Evolutionary conservation across 257 asterid genomes (phyloP), one percentile per base, ranked within the genome.

Genomic region (Asclepias syriaca): DNA sequence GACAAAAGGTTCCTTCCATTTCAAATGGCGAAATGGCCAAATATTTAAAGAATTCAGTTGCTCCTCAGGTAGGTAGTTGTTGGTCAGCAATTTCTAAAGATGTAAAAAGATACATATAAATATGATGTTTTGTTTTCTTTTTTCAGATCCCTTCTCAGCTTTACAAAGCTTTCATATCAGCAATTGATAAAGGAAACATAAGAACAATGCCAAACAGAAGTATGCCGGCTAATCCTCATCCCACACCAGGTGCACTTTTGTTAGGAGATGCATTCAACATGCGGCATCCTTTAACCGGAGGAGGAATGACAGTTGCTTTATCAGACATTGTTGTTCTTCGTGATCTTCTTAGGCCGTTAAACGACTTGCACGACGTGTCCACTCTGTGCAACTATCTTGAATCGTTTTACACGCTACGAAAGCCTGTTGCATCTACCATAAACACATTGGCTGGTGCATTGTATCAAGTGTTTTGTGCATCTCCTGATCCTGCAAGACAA

Each of bases 361-460:
- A 66, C 1, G 50, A 78, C 53, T 65, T 82, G 15, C 75, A 70
- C 4, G 77, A 82, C 58, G 60, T 74, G 16, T 10, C 77, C 4
- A 55, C 71, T 51, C 24, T 78, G 63, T 70, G 77, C 79, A 74
- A 69, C 11, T 78, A 78, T 56, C 77, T 82, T 4, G 78, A 82
- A 45, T 74, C 74, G 4, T 82, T 82, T 72, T 82, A 82, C 66
- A 82, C 81, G 43, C 74, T 78, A 5, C 74, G 83, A 1, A 82
- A 82, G 98, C 96, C 98, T 1, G 89, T 85, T 63, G 90, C 98
- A 67, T 90, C 93, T 4, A 92, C 94, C 1, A 90, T 92, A n/a
- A 88, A 90, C 75, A 87, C 92, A 68, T 65, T 90, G 83, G 98
- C 97, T 0, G 95, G 90, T 66, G 94, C 96, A 8, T 86, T 87